Evolutionary conservation across 208 protist genomes (phyloP).

Genomic region (Wallacemonas collosoma): DNA sequence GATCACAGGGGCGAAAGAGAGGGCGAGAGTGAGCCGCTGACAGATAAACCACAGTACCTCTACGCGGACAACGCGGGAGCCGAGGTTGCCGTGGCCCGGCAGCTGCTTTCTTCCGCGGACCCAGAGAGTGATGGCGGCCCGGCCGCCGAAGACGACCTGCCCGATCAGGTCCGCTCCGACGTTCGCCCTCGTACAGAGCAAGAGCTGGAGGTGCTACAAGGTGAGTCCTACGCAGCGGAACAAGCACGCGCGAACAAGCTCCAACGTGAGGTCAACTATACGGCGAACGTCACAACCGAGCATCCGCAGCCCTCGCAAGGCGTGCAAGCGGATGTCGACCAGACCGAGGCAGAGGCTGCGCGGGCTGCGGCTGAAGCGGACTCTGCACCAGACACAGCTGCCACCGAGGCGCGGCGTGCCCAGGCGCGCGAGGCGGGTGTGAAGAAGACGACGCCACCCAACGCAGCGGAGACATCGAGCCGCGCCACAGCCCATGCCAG

Average conservation of each 20-base stretch:
- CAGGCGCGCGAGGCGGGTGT: neutral
- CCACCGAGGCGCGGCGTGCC: neutral
- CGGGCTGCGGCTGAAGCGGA: neutral
- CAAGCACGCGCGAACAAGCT: neutral
- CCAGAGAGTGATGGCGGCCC: neutral
- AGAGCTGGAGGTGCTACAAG: neutral
- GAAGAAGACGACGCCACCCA: neutral
- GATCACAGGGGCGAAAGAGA: neutral
- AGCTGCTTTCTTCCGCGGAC: neutral
- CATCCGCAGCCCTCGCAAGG: constrained; percentile 31
- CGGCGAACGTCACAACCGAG: neutral
- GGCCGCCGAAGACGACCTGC: constrained; percentile 25
- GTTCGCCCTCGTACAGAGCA: constrained; percentile 23
- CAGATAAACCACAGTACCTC: neutral
- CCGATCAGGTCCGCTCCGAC: constrained; percentile 44
- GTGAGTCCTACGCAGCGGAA: constrained; percentile 11
- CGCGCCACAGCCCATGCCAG: neutral
- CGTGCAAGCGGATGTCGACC: constrained; percentile 23
- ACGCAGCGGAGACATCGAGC: neutral
- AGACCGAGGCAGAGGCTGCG: constrained; percentile 2
- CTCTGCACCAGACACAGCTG: neutral
- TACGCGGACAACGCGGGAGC: constrained; percentile 27
- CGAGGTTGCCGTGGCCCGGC: constrained; percentile 21
- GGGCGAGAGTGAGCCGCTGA: neutral
- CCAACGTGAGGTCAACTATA: neutral